Conservation (phyloP, 495 filamentous ascomycete species). For the Jackrogersella multiformis region DNA sequence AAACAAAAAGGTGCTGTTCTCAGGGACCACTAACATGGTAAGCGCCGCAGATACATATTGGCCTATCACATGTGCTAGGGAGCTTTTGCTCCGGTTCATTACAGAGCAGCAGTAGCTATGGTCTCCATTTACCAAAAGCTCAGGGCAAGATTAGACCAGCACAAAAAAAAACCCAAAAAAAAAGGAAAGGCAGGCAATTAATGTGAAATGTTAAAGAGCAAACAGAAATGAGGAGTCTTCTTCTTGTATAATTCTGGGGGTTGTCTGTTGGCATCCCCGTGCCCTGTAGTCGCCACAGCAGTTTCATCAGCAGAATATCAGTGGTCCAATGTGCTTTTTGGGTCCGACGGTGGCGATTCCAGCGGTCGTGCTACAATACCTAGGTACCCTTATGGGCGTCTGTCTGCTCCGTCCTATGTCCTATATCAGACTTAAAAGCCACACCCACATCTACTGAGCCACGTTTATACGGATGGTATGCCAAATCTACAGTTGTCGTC, state of each 20-base stretch:
- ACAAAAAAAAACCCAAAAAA: slow-evolving; percentile 46
- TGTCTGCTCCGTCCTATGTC: no score
- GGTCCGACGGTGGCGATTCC: slow-evolving; percentile 36
- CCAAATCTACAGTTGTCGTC: slow-evolving; percentile 40
- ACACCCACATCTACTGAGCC: slow-evolving; percentile 36
- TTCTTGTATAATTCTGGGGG: slow-evolving; percentile 30
- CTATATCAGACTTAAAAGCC: slow-evolving; percentile 41
- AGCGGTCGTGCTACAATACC: slow-evolving; percentile 32
- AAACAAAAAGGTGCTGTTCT: slow-evolving; percentile 16
- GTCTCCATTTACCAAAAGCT: slow-evolving; percentile 42
- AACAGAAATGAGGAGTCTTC: slow-evolving; percentile 40
- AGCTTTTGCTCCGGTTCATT: slow-evolving; percentile 51
- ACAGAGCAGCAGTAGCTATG: slow-evolving; percentile 33
- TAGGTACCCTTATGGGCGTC: slow-evolving; percentile 19
- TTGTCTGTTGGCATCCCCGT: slow-evolving; percentile 45
- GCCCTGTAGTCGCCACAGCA: slow-evolving; percentile 48
- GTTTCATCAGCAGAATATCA: slow-evolving; percentile 37
- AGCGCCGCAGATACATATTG: slow-evolving; percentile 44
- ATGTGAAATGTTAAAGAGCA: slow-evolving; percentile 36
- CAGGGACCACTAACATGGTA: slow-evolving; percentile 44
- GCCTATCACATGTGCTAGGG: slow-evolving; percentile 48
- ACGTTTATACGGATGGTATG: slow-evolving; percentile 43
- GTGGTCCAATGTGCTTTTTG: slow-evolving; percentile 38
- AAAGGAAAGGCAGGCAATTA: slow-evolving; percentile 40
- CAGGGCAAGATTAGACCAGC: slow-evolving; percentile 41